These are phyloP conservation scores for Alternaria incomplexa DNA, from an alignment of 2,329 filamentous ascomycete species.

Conservation along the genomic window DNA sequence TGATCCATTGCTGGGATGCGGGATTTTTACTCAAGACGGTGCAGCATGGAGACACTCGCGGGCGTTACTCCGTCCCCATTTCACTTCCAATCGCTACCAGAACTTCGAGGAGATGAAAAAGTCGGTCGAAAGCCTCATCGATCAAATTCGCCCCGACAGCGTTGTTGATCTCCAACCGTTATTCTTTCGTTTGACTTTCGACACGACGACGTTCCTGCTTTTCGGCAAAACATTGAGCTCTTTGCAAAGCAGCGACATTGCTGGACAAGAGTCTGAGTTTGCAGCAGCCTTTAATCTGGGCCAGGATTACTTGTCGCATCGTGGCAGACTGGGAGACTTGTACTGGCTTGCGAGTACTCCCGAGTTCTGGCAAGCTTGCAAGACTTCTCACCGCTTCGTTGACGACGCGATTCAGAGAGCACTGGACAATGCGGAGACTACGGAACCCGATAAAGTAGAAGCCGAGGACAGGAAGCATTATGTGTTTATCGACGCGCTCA, in stretches of 20 bases:
- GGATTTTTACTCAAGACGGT: constrained; percentile 30
- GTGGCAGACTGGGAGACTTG: constrained; percentile 28
- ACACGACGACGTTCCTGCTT: constrained; percentile 45
- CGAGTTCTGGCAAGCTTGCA: constrained; percentile 19
- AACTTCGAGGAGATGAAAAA: constrained; percentile 39
- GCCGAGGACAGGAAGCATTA: constrained; percentile 52
- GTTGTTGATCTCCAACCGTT: constrained; percentile 45
- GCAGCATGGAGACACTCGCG: constrained; percentile 36
- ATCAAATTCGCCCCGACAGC: constrained; percentile 17
- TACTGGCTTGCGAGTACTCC: constrained; percentile 38
- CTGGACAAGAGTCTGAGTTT: constrained; percentile 22
- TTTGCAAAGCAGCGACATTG: constrained; percentile 16
- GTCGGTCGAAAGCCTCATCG: constrained; percentile 22
- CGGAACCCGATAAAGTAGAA: constrained; percentile 14
- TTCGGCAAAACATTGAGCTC: constrained; percentile 42
- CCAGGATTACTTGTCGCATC: constrained; percentile 18
- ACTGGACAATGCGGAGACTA: constrained; percentile 21
- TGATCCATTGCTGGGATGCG: constrained; percentile 16
- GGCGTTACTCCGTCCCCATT: constrained; percentile 43
- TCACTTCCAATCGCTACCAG: constrained; percentile 40
- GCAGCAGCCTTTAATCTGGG: constrained; percentile 25
- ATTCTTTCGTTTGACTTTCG: constrained; percentile 49
- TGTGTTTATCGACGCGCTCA: constrained; percentile 86
- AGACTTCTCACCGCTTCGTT: constrained; percentile 11
- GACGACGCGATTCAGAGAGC: constrained; percentile 28